These are phyloP conservation scores for Quaeritorhiza haematococci DNA, from an alignment of 371 early-diverging fungal genomes.

Conservation along the genomic window DNA sequence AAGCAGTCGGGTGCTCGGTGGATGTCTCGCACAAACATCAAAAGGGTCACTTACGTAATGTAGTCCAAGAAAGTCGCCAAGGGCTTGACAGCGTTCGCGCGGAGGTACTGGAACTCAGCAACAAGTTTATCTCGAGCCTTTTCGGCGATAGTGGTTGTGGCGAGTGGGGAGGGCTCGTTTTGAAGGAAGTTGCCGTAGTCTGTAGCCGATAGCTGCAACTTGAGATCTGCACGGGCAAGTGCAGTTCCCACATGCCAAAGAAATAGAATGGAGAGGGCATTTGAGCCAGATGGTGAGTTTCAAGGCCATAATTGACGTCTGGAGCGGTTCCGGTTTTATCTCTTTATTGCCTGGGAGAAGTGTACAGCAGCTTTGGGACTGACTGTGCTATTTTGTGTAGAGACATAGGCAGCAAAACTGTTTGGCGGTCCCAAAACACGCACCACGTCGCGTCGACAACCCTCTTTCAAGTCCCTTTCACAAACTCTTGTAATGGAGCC, in stretches of 20 bases:
- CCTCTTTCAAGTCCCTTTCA: not conserved
- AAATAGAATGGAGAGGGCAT: not conserved
- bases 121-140: conserved; percentile 85
- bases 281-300: no score
- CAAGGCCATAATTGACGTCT: no score
- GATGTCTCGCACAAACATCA: not conserved
- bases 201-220: conserved; percentile 88
- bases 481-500: not conserved
- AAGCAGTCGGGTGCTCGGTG: not conserved
- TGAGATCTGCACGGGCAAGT: conserved; percentile 69
- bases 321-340: no score
- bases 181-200: conserved; percentile 93
- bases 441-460: not conserved
- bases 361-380: no score
- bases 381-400: no score
- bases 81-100: conserved; percentile 76
- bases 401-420: no score
- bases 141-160: conserved; percentile 87
- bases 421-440: no score
- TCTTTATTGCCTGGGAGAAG: no score
- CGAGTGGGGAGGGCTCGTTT: conserved; percentile 92
- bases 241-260: no score
- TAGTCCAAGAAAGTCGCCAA: conserved; percentile 90
- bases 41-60: conserved; percentile 67
- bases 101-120: conserved; percentile 87